Evolutionary conservation across 352 stramenopile genomes (phyloP), one percentile per base, ranked within the genome.

Genomic region (Phytophthora pisi): DNA sequence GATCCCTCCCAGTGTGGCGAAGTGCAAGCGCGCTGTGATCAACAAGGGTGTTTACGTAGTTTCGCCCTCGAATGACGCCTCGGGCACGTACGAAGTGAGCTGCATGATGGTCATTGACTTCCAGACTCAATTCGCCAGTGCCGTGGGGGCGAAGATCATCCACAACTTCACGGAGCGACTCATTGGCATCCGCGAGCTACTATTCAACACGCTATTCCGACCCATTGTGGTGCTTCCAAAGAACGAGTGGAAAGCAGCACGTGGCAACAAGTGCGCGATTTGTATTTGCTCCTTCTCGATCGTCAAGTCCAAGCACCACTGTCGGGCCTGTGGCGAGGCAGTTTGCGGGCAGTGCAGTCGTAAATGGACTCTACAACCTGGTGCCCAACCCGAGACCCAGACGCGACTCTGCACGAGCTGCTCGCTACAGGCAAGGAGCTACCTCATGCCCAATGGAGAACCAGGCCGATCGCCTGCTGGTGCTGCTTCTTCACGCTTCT

Each of bases 101-200:
- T 77, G 87, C 65, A 93, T 95, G 88, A 84, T 92, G 70, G 79
- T 95, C 13, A 83, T 95, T 53, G 88, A 95, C 66, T 95, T 95
- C 68, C 84, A 93, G 71, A 77, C 92, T 51, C 85, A 92, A 51
- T 93, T 95, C 53, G 69, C 77, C 15, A 81, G 61, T 40, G 79
- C 67, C 24, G 74, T 93, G 5, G 78, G 71, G 51, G 69, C 78
- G 15, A 87, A 89, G 52, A 91, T 95, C 42, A 86, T 95, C 50
- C 71, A 88, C 49, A 91, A 87, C 57, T 95, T 92, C 61, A 91
- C 83, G 0, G 82, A 86, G 34, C 75, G 88, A 26, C 81, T 95
- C n/a, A 74, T 91, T 28, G 85, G 85, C 34, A 91, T 95, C 20
- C 88, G 88, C 49, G 84, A 95, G 54, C 70, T 92, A 51, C 80